Evolutionary conservation across 2,329 filamentous ascomycete species (phyloP).

Genomic region (Chrysoporthe austroafricana): DNA sequence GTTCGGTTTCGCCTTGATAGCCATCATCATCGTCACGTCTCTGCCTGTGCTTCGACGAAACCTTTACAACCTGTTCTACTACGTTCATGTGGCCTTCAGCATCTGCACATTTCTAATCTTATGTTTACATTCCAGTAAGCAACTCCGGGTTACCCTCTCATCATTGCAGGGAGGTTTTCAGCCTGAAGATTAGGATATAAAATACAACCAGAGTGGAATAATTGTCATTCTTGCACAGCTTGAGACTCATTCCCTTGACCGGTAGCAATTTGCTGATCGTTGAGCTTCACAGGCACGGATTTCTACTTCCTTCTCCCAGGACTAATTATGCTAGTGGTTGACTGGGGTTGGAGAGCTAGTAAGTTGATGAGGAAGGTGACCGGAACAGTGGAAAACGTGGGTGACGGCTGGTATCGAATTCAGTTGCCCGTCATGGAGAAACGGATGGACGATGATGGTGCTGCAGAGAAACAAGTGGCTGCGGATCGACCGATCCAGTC

Average conservation of each 20-base stretch:
- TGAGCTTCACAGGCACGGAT: conserved; percentile 15
- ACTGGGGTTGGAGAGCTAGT: conserved; percentile 21
- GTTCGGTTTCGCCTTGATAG: conserved; percentile 10
- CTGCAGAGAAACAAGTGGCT: not conserved
- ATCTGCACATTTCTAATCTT: conserved; percentile 17
- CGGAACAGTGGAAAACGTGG: conserved; percentile 22
- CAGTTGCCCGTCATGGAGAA: not conserved
- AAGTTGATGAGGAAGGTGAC: not conserved
- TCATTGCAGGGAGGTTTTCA: not conserved
- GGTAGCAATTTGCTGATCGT: not conserved
- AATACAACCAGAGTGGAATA: not conserved
- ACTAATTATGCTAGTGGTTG: conserved; percentile 20
- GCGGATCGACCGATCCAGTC: conserved; percentile 16
- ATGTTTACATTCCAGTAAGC: conserved; percentile 26
- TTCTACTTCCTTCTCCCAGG: conserved; percentile 30
- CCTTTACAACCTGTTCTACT: conserved; percentile 30
- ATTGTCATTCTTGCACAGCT: too few species aligned
- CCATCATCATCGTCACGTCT: conserved; percentile 25
- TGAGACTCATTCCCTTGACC: not conserved
- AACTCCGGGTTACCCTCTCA: not conserved
- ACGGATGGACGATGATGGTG: conserved; percentile 3
- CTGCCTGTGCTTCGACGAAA: conserved; percentile 26
- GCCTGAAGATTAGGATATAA: not conserved
- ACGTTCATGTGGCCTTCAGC: conserved; percentile 25
- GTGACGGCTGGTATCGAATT: conserved; percentile 19